Base-by-base conservation (phyloP, 2,329 filamentous ascomycete genomes). In the Sclerotinia sclerotiorum region DNA sequence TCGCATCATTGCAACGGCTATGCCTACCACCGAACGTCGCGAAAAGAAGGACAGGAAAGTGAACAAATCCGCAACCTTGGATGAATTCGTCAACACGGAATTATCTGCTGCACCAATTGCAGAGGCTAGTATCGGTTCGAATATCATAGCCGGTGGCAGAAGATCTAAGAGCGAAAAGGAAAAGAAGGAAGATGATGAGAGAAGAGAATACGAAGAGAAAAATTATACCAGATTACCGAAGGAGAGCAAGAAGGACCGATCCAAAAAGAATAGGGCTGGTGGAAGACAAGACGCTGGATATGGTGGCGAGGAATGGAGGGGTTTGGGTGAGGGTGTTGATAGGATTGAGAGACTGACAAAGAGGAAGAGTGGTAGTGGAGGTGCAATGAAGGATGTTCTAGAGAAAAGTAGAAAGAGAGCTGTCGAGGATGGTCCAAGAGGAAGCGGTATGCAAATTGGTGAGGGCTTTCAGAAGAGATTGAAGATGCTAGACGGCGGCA, bases 291-390 rank as follows among this genome's bases (percentile, higher is more conserved):
- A 82, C 77, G 81, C 75, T 80, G 88, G 84, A 79, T 97, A 91
- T 80, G 94, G 94, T 70, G 95, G 95, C 64, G 95, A 98, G 80
- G 95, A 98, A 77, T 98, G 93, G 92, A 87, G 90, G 72, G 89
- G 90, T 35, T 82, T 99, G 56, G 92, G 92, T 68, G 90, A 94
- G 77, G 93, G 93, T 10, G 87, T 94, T 64, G 92, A 97, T 80
- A 85, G 94, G 56, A 97, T 97, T 79, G 90, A 93, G 74, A 85
- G 89, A 71, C 82, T 97, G 76, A 97, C 94, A 8, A 88, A 87
- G 79, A 86, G 87, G 77, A 92, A 88, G 78, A 83, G 83, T 70
- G 82, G 83, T 48, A 82, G 73, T 24, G 82, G 83, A 44, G 82
- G 73, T 49, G 83, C 72, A 78, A 63, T 63, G 56, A 83, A 61